Evolutionary conservation across 2,329 filamentous ascomycete species (phyloP).

Genomic region (Sclerotinia trifoliorum): DNA sequence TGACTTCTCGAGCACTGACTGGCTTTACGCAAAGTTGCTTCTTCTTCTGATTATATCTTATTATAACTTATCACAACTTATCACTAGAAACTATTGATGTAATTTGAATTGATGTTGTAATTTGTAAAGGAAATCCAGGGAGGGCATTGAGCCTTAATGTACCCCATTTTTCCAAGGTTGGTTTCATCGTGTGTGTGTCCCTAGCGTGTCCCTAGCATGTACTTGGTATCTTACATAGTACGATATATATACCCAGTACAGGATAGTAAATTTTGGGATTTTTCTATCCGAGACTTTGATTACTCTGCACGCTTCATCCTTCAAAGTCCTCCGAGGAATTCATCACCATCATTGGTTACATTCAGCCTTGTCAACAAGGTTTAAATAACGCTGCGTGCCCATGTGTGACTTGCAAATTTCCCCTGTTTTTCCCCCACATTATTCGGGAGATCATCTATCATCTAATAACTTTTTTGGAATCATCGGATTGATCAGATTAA

Average conservation of each 20-base stretch:
- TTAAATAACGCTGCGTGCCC: background rate
- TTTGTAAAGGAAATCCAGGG: no score
- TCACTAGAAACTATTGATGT: no score
- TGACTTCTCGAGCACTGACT: background rate
- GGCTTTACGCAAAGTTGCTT: background rate
- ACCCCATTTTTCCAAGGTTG: background rate
- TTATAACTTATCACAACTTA: no score
- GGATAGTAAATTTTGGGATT: background rate
- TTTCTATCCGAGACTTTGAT: background rate
- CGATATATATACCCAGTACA: no score
- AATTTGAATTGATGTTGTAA: no score
- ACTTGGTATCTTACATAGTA: no score
- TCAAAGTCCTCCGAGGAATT: background rate
- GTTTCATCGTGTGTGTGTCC: background rate
- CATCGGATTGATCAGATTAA: background rate
- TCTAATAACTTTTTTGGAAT: background rate
- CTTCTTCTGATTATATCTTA: no score
- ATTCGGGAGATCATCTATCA: slow-evolving; percentile 12
- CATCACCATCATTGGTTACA: background rate
- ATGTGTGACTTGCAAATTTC: background rate
- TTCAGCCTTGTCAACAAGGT: slow-evolving; percentile 11
- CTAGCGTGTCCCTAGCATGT: no score
- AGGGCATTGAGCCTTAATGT: no score
- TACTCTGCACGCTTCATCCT: background rate
- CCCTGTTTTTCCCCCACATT: slow-evolving; percentile 18